Evolutionary conservation across 2,329 filamentous ascomycete genomes (phyloP), one percentile per base, ranked within the genome.

Genomic region (Fusarium nurragi): DNA sequence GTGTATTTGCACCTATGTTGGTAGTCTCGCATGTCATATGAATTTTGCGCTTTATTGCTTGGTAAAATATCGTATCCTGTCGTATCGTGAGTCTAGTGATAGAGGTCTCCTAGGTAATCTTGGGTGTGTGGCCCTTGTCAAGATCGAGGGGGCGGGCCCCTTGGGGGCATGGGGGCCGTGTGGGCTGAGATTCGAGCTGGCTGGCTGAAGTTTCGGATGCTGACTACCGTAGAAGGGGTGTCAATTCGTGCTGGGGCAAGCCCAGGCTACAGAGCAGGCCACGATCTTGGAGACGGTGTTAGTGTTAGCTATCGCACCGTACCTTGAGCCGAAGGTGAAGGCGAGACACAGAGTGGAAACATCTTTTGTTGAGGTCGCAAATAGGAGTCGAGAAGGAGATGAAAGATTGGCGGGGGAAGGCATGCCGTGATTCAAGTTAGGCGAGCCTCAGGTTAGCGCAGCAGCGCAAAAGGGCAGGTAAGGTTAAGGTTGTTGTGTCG

Each of bases 121-220:
- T 53, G 57, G 47, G 38, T 48, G 41, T 57, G 47, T 57, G 30
- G 59, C 51, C 61, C 67, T 67, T 63, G 66, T 71, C 63, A 60
- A 68, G 66, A 67, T 69, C 65, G 66, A 57, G 50, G 59, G 54
- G 63, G 52, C 49, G 59, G 61, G 43, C 32, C 37, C 44, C 34
- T 41, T 48, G 50, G 56, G 58, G 39, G 58, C 46, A 34, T 48
- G 50, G 43, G 56, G 58, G 39, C 60, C 48, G 61, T 70, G 61
- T 72, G 70, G 70, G 64, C 70, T 72, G 68, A 72, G 70, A 71
- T 70, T 72, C 61, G 61, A 72, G 70, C 44, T 72, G 64, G 41
- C 57, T 41, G 66, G 49, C 44, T 47, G 63, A 68, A 65, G 69
- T 67, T 58, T 69, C 54, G 63, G 56, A 52, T 59, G 45, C 37